Evolutionary conservation across 495 filamentous ascomycete species (phyloP), one percentile per base, ranked within the genome.

Genomic region (Xanthoparmelia taractica): DNA sequence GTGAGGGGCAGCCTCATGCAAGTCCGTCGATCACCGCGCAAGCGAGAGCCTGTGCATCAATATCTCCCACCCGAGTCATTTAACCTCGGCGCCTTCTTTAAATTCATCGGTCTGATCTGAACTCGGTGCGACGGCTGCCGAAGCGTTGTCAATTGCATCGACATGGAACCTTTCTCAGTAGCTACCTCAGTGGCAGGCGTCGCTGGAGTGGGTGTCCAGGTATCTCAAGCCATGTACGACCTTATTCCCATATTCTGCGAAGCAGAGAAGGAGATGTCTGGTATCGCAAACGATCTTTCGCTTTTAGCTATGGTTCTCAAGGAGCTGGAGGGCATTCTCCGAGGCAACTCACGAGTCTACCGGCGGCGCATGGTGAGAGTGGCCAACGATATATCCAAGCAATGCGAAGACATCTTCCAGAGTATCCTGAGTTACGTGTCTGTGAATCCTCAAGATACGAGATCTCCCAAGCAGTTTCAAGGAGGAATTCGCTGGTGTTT

Each of bases 121-220:
- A 13, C 15, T 23, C 23, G 23, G 25, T 25, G 45, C 33, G 37
- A 57, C 33, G 55, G 56, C 56, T 31, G 23, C 25, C 15, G 57
- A 59, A 20, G 57, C 13, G 17, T 4, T 25, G 15, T 43, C 25
- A 17, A 31, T 8, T 36, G 33, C 37, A 5, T 18, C 6, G 13
- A 31, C 27, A 59, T 59, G 57, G 57, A 59, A 31, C 36, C 23
- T 33, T 18, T 59, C 18, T 29, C 37, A 4, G 37, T 43, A 23
- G 57, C 57, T 59, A 11, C 37, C 57, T 43, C 36, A 8, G 57
- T 43, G 7, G 57, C 57, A 18, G 57, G n/a, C 7, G 57, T 59
- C 57, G 34, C 57, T 43, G 37, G 36, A 8, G 27, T 23, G 23
- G 57, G 57, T 34, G 15, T 29, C 18, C 57, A 43, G 18, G 18